Percentiles rank a stretch among this genome's conserved stretches.
These are phyloP conservation scores for Taxawa tesnikishii DNA, from an alignment of 2,329 filamentous ascomycete genomes.

Conservation along the genomic window DNA sequence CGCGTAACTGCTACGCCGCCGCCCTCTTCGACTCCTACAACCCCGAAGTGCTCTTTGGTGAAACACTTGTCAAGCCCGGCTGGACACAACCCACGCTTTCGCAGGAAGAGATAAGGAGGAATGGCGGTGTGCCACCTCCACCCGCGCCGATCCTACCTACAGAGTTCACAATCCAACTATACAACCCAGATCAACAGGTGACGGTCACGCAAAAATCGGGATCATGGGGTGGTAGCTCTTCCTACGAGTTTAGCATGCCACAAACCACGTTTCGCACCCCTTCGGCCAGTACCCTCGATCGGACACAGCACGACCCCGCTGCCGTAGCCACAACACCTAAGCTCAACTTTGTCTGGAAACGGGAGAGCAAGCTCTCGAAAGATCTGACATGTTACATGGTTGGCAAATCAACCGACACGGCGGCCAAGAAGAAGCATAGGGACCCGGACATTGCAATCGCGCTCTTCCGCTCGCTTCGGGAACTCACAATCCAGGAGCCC, in stretches of 20 bases:
- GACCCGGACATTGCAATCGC: slow-evolving; percentile 95
- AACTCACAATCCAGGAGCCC: slow-evolving; percentile 84
- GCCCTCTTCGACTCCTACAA: slow-evolving; percentile 75
- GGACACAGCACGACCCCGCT: slow-evolving; percentile 50
- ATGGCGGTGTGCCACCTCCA: slow-evolving; percentile 52
- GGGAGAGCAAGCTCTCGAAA: slow-evolving; percentile 72
- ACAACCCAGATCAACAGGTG: slow-evolving; percentile 83
- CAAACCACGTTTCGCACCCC: slow-evolving; percentile 73
- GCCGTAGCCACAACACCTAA: slow-evolving; percentile 48
- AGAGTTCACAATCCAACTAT: slow-evolving; percentile 74
- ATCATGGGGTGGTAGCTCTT: slow-evolving; percentile 66
- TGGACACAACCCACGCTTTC: slow-evolving; percentile 77
- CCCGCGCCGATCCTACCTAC: slow-evolving; percentile 65
- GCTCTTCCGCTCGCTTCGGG: slow-evolving; percentile 63
- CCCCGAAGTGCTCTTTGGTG: slow-evolving; percentile 71
- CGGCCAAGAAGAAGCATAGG: slow-evolving; percentile 62
- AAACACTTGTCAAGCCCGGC: slow-evolving; percentile 72
- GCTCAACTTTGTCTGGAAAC: slow-evolving; percentile 77
- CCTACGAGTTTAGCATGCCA: slow-evolving; percentile 90
- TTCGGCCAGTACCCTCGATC: slow-evolving; percentile 66
- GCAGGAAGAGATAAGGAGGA: slow-evolving; percentile 61
- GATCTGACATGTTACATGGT: slow-evolving; percentile 83
- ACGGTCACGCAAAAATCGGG: slow-evolving; percentile 57
- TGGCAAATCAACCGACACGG: slow-evolving; percentile 55
- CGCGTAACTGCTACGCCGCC: slow-evolving; percentile 74